These are phyloP conservation scores for Teunomyces funiuensis DNA, from an alignment of 805 yeast genomes.

Conservation along the genomic window DNA sequence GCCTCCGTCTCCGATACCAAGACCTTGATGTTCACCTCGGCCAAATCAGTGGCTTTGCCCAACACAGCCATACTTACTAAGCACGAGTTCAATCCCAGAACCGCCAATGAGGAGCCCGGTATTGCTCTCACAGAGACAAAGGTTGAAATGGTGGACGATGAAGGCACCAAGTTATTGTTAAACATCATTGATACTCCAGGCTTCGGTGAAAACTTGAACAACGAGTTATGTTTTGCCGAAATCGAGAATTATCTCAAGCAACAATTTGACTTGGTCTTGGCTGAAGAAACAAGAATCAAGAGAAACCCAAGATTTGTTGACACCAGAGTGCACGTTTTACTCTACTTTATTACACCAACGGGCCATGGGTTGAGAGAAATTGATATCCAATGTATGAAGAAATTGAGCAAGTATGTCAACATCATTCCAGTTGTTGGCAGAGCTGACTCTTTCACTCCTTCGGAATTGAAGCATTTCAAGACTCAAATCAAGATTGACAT, in stretches of 20 bases:
- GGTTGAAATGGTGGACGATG: slow-evolving; percentile 61
- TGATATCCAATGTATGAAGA: slow-evolving; percentile 71
- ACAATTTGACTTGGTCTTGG: slow-evolving; percentile 74
- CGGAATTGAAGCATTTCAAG: slow-evolving; percentile 64
- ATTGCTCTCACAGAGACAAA: slow-evolving; percentile 69
- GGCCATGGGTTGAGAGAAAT: slow-evolving; percentile 80
- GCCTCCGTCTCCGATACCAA: slow-evolving; percentile 39
- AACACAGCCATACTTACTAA: slow-evolving; percentile 57
- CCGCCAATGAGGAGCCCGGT: slow-evolving; percentile 69
- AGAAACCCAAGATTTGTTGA: slow-evolving; percentile 84
- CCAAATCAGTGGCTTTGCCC: slow-evolving; percentile 53
- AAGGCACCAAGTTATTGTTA: slow-evolving; percentile 53
- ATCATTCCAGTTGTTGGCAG: slow-evolving; percentile 80
- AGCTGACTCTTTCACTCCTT: slow-evolving; percentile 72
- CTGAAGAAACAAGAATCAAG: slow-evolving; percentile 82
- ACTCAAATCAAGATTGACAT: slow-evolving; percentile 60
- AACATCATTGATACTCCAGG: slow-evolving; percentile 73
- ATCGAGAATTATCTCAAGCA: slow-evolving; percentile 67
- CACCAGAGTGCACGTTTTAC: slow-evolving; percentile 72
- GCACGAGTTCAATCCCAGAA: slow-evolving; percentile 56
- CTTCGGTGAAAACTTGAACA: slow-evolving; percentile 74
- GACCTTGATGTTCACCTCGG: slow-evolving; percentile 56
- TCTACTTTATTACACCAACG: slow-evolving; percentile 75
- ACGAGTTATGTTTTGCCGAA: slow-evolving; percentile 64
- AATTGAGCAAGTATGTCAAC: slow-evolving; percentile 71